phyloP scores from a whole-genome alignment of 2,329 filamentous ascomycete genomes.

The Ceratocystiopsis sp. region DNA sequence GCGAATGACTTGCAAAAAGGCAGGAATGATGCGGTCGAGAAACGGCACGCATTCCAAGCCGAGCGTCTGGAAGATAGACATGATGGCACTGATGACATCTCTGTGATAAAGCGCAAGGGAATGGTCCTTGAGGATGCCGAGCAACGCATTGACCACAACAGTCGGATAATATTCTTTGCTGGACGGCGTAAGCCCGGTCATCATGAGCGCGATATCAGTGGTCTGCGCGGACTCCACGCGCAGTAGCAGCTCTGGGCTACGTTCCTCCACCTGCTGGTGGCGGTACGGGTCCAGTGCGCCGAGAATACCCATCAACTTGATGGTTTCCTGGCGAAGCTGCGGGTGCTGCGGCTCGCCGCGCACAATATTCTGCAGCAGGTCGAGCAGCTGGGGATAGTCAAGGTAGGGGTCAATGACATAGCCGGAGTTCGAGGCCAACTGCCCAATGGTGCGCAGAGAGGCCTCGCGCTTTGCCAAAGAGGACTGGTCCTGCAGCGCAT shows the following conservation, averaged over 20 bases:
- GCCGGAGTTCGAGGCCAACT: slow-evolving; percentile 86
- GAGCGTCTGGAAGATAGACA: slow-evolving; percentile 95
- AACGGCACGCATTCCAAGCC: slow-evolving; percentile 94
- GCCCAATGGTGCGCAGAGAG: slow-evolving; percentile 75
- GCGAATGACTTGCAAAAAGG: slow-evolving; percentile 77
- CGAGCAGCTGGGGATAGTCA: slow-evolving; percentile 85
- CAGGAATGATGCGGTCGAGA: slow-evolving; percentile 82
- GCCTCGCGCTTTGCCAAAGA: slow-evolving; percentile 82
- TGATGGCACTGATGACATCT: slow-evolving; percentile 89
- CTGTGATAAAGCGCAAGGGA: slow-evolving; percentile 86
- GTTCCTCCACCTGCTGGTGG: slow-evolving; percentile 82
- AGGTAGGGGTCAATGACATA: slow-evolving; percentile 95
- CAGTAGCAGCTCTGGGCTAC: slow-evolving; percentile 63
- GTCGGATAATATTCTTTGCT: slow-evolving; percentile 98
- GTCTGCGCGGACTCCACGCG: slow-evolving; percentile 46
- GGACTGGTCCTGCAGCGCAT: slow-evolving; percentile 84
- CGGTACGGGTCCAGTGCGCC: slow-evolving; percentile 93
- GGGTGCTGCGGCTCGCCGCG: slow-evolving; percentile 76
- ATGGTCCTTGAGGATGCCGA: slow-evolving; percentile 79
- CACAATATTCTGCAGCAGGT: slow-evolving; percentile 85
- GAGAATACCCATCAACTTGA: slow-evolving; percentile 89
- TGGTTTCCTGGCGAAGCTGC: slow-evolving; percentile 76
- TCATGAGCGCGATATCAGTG: slow-evolving; percentile 93
- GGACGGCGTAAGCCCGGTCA: slow-evolving; percentile 89
- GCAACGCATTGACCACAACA: slow-evolving; percentile 87